Evolutionary conservation across 2,329 filamentous ascomycete genomes (phyloP).

Genomic region (Apiospora malaysiana): DNA sequence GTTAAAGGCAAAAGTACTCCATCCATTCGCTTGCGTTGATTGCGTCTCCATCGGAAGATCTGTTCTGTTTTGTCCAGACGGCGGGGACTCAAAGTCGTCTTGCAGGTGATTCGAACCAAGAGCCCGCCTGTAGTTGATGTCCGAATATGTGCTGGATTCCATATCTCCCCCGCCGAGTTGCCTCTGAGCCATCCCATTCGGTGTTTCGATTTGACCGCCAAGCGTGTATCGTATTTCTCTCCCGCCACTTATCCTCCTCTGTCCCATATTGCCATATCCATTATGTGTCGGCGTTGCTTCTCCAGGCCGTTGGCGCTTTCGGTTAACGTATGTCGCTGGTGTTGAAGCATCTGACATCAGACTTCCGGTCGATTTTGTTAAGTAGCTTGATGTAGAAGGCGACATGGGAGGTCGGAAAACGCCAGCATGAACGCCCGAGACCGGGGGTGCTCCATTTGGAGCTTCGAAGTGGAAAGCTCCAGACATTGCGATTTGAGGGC

Average conservation of each 20-base stretch:
- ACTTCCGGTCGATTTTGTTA: slow-evolving; percentile 46
- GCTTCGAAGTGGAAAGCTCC: slow-evolving; percentile 42
- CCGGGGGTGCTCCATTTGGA: slow-evolving; percentile 32
- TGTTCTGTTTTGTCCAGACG: slow-evolving; percentile 36
- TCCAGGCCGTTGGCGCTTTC: slow-evolving; percentile 49
- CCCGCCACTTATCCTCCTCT: slow-evolving; percentile 21
- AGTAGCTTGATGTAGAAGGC: slow-evolving; percentile 45
- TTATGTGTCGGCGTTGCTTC: slow-evolving; percentile 40
- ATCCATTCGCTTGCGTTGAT: slow-evolving; percentile 45
- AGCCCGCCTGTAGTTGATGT: slow-evolving; percentile 59
- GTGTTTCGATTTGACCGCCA: slow-evolving; percentile 60
- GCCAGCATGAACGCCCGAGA: slow-evolving; percentile 40
- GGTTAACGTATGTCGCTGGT: slow-evolving; percentile 46
- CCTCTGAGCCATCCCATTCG: slow-evolving; percentile 40
- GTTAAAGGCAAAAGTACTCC: slow-evolving; percentile 64
- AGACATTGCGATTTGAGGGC: slow-evolving; percentile 38
- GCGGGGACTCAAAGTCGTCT: slow-evolving; percentile 44
- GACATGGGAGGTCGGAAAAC: slow-evolving; percentile 55
- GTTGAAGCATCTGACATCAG: slow-evolving; percentile 45
- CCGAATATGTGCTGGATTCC: slow-evolving; percentile 62
- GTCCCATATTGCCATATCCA: slow-evolving; percentile 32
- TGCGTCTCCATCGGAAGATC: slow-evolving; percentile 28
- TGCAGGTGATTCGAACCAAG: slow-evolving; percentile 54
- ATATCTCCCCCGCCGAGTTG: slow-evolving; percentile 42
- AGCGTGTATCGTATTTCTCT: slow-evolving; percentile 51